phyloP scores from a whole-genome alignment of 441 rosid genomes.

The Raphanus hybrid region DNA sequence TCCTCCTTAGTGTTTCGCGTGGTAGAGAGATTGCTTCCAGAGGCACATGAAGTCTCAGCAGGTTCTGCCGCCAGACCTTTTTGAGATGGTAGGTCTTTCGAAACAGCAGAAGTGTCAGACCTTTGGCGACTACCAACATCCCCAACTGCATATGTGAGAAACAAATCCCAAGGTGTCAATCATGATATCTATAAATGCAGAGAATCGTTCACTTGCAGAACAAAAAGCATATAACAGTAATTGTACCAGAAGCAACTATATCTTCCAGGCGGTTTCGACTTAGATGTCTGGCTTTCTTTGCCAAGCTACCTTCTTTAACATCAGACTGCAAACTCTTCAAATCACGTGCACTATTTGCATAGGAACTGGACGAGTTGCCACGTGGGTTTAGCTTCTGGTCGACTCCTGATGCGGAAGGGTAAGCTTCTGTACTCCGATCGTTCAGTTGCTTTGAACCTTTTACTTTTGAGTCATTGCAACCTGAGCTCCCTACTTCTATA shows the following conservation, averaged over 20 bases:
- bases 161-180: conserved; percentile 16
- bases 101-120: conserved; percentile 42
- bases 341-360: conserved; percentile 57
- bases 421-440: conserved; percentile 51
- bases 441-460: conserved; percentile 66
- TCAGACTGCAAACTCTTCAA: conserved; percentile 63
- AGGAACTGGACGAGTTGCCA: conserved; percentile 53
- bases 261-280: conserved; percentile 62
- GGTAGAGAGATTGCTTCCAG: conserved; percentile 51
- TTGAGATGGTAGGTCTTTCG: conserved; percentile 49
- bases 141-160: conserved; percentile 56
- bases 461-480: conserved; percentile 61
- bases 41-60: conserved; percentile 49
- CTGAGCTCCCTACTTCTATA: conserved; percentile 51
- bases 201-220: conserved; percentile 14
- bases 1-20: conserved; percentile 57
- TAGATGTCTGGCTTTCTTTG: conserved; percentile 56
- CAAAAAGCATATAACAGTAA: conserved; percentile 11
- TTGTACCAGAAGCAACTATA: conserved; percentile 65
- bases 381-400: conserved; percentile 66
- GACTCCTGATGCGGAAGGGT: conserved; percentile 47
- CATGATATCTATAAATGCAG: conserved; percentile 20
- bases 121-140: conserved; percentile 48
- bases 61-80: conserved; percentile 61
- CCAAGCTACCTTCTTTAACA: conserved; percentile 55